Conservation (phyloP, 768 basidiomycete species). For the Lactarius tabidus region DNA sequence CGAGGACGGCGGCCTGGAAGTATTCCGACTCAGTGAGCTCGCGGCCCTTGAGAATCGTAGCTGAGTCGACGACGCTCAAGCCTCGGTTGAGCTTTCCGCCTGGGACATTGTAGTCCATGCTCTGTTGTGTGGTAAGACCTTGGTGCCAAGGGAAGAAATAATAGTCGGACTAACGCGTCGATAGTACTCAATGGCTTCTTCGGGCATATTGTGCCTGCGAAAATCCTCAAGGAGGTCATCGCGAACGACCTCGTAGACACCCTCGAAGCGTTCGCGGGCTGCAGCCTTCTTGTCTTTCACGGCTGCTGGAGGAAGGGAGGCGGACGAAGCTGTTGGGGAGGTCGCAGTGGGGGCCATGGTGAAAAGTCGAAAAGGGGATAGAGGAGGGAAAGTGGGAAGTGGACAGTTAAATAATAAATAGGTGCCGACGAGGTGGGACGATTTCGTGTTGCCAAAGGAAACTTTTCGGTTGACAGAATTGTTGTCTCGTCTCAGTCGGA, state of each 20-base stretch:
- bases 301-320: background rate
- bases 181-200: conserved; percentile 84
- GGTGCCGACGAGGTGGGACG: background rate
- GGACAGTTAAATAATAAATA: background rate
- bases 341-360: conserved; percentile 20
- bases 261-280: conserved; percentile 61
- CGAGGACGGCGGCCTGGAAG: conserved; percentile 79
- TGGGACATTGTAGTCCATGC: conserved; percentile 90
- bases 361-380: background rate
- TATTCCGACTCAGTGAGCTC: conserved; percentile 79
- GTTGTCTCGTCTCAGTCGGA: background rate
- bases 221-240: conserved; percentile 74
- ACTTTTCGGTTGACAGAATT: no score
- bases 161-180: conserved; percentile 49
- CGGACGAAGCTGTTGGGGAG: background rate
- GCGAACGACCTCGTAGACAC: conserved; percentile 64
- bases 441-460: background rate
- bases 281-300: conserved; percentile 17
- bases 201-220: conserved; percentile 69
- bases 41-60: conserved; percentile 77
- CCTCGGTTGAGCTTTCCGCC: conserved; percentile 96
- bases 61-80: conserved; percentile 92
- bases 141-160: background rate
- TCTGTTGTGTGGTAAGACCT: conserved; percentile 43
- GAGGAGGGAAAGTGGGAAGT: background rate